These are phyloP conservation scores for Corylus americana DNA, from an alignment of 306 rosid species.

Conservation along the genomic window DNA sequence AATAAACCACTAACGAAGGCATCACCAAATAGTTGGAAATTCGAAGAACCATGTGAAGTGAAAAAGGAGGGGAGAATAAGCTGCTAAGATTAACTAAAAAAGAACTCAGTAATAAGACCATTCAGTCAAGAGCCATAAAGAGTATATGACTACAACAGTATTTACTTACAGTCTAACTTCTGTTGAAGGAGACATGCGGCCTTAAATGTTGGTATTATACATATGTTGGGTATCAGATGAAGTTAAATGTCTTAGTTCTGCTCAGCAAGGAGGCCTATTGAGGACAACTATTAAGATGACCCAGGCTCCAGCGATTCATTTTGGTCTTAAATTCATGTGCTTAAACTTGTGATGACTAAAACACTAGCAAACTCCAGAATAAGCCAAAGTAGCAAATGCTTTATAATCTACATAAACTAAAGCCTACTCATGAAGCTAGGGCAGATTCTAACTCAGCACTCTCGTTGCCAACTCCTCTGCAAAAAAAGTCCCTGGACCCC, in stretches of 20 bases:
- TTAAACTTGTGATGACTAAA: background rate
- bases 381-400: background rate
- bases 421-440: constrained; percentile 13
- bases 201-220: background rate
- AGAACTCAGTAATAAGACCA: constrained; percentile 7
- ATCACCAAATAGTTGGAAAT: background rate
- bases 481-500: constrained; percentile 4
- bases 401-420: background rate
- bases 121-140: background rate
- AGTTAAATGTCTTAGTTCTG: background rate
- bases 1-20: constrained; percentile 2
- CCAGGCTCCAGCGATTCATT: constrained; percentile 12
- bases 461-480: constrained; percentile 6
- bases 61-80: background rate
- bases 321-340: background rate
- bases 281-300: background rate
- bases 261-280: background rate
- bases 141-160: background rate
- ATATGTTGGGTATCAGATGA: background rate
- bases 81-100: background rate
- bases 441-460: constrained; percentile 15
- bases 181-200: constrained; percentile 3
- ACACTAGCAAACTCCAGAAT: background rate
- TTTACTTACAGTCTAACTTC: constrained; percentile 7
- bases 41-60: background rate